Conservation (phyloP, 208 protist genomes). For the Leishmania braziliensis region DNA sequence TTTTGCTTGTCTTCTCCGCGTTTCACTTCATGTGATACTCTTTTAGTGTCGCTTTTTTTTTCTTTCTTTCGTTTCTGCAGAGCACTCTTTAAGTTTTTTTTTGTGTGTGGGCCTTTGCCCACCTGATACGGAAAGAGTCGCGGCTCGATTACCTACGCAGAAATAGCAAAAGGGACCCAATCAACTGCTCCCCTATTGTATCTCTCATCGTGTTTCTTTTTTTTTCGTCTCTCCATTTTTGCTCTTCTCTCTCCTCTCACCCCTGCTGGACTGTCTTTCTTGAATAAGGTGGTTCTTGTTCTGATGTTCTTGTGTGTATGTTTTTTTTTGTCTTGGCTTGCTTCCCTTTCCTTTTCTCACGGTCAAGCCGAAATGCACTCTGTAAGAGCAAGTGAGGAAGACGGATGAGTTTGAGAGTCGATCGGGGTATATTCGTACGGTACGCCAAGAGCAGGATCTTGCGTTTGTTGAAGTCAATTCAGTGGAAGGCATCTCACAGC, state of each 20-base stretch:
- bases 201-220: too few species aligned
- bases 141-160: too few species aligned
- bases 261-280: conserved; percentile 3
- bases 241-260: conserved; percentile 7
- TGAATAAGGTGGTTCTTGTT: not conserved
- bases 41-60: not conserved
- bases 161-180: too few species aligned
- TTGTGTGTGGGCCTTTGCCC: too few species aligned
- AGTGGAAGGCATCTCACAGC: not conserved
- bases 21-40: not conserved
- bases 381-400: not conserved
- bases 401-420: not conserved
- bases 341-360: not conserved
- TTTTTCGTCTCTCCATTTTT: too few species aligned
- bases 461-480: not conserved
- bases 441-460: too few species aligned
- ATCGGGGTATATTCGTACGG: not conserved
- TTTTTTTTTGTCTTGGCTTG: not conserved
- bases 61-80: not conserved
- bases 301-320: not conserved
- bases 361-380: not conserved
- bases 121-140: too few species aligned
- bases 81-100: not conserved
- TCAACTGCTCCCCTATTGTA: too few species aligned
- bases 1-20: not conserved